These are phyloP conservation scores for Trichosporon ovoides DNA, from an alignment of 1,284 basidiomycete genomes.

Conservation along the genomic window DNA sequence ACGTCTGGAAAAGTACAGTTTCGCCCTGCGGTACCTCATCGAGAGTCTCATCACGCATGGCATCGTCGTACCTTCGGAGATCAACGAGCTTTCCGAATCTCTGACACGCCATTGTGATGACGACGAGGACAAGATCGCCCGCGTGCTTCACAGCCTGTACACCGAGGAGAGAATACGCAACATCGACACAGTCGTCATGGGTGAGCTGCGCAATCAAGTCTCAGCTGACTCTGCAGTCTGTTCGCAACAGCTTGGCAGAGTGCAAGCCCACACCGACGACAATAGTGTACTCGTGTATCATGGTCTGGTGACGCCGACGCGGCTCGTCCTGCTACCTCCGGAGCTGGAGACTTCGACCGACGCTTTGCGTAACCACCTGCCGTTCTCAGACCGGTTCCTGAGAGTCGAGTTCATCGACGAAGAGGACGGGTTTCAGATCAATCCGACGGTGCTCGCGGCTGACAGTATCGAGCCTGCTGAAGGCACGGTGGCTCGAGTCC, in stretches of 20 bases:
- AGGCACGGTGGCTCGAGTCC: conserved; percentile 27
- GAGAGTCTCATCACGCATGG: conserved; percentile 28
- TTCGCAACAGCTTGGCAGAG: conserved; percentile 8
- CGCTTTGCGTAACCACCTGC: conserved; percentile 19
- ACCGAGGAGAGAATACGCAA: conserved; percentile 22
- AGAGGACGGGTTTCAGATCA: conserved; percentile 23
- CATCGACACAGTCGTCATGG: background rate
- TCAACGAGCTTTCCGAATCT: conserved; percentile 10
- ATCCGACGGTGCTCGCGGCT: conserved; percentile 20
- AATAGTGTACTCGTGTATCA: conserved; percentile 16
- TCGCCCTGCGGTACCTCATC: conserved; percentile 24
- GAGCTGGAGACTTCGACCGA: conserved; percentile 27
- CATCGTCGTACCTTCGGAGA: conserved; percentile 22
- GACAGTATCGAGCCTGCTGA: conserved; percentile 14
- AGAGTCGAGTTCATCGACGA: conserved; percentile 34
- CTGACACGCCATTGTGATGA: background rate
- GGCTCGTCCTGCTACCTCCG: conserved; percentile 24
- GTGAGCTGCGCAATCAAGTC: background rate
- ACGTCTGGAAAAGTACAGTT: conserved; percentile 9
- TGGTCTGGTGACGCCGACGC: conserved; percentile 29
- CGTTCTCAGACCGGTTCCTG: conserved; percentile 25
- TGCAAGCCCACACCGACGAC: background rate
- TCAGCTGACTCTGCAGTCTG: conserved; percentile 13
- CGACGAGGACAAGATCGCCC: conserved; percentile 6
- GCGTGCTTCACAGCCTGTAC: conserved; percentile 25